These are phyloP conservation scores for Puccinia horiana DNA, from an alignment of 1,284 basidiomycete genomes.

Conservation along the genomic window DNA sequence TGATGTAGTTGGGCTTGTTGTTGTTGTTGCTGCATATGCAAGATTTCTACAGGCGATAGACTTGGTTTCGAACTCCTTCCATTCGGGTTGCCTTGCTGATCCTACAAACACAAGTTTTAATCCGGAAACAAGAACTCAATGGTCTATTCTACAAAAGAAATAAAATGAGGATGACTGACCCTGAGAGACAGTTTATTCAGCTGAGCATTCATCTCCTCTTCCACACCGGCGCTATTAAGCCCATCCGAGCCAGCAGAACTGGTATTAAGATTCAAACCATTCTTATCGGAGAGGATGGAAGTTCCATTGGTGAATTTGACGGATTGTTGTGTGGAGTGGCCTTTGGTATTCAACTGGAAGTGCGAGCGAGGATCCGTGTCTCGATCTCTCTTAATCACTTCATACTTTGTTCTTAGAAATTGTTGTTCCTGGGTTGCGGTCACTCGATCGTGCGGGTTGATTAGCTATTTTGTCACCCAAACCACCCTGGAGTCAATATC, in stretches of 20 bases:
- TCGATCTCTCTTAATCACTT: conserved; percentile 32
- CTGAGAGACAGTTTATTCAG: conserved; percentile 22
- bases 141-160: neutral
- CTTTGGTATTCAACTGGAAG: conserved; percentile 38
- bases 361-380: conserved; percentile 44
- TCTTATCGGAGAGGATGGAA: conserved; percentile 18
- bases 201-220: conserved; percentile 46
- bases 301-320: conserved; percentile 34
- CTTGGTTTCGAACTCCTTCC: neutral
- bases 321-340: conserved; percentile 28
- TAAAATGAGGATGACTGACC: neutral
- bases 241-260: neutral
- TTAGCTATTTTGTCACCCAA: neutral
- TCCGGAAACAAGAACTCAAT: neutral
- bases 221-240: neutral
- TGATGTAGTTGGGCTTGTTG: conserved; percentile 14
- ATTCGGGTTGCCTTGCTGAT: neutral
- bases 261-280: too few species aligned
- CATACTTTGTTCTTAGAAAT: conserved; percentile 41
- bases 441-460: conserved; percentile 41
- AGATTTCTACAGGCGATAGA: conserved; percentile 37
- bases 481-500: neutral
- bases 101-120: neutral
- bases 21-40: conserved; percentile 47
- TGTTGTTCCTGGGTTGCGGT: conserved; percentile 31